Evolutionary conservation across 2,329 filamentous ascomycete genomes (phyloP).

Genomic region (Didymellaceae sp.): DNA sequence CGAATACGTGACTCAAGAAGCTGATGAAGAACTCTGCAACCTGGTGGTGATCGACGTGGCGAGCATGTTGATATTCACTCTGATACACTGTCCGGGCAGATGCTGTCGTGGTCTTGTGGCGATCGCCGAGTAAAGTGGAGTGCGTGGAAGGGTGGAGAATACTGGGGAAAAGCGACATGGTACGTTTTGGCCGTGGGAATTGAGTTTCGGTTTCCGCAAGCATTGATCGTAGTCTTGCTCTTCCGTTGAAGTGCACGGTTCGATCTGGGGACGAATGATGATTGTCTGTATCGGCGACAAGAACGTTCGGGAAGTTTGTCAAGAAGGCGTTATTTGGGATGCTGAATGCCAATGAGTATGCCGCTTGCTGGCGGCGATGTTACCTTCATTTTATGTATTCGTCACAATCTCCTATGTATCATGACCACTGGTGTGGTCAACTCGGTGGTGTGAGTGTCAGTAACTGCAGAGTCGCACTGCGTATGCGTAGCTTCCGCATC

Average conservation of each 20-base stretch:
- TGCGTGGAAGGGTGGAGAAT: constrained; percentile 16
- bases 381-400: not conserved
- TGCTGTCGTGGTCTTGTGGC: not conserved
- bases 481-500: constrained; percentile 2
- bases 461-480: not conserved
- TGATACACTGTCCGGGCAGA: constrained; percentile 2
- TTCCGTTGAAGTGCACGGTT: constrained; percentile 2
- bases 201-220: constrained; percentile 9
- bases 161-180: constrained; percentile 15
- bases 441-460: constrained; percentile 17
- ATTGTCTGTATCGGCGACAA: not conserved
- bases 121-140: constrained; percentile 12
- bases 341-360: not conserved
- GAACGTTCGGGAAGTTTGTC: not conserved
- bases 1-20: constrained; percentile 25
- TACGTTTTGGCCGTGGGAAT: constrained; percentile 5
- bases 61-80: constrained; percentile 1
- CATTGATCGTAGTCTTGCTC: constrained; percentile 6
- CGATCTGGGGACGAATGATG: not conserved
- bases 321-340: not conserved
- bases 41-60: constrained; percentile 18
- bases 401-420: not conserved
- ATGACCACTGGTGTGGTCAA: not conserved
- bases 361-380: not conserved
- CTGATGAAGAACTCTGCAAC: constrained; percentile 19